These are phyloP conservation scores for Triangularia verruculosa DNA, from an alignment of 2,329 filamentous ascomycete genomes.

Conservation along the genomic window DNA sequence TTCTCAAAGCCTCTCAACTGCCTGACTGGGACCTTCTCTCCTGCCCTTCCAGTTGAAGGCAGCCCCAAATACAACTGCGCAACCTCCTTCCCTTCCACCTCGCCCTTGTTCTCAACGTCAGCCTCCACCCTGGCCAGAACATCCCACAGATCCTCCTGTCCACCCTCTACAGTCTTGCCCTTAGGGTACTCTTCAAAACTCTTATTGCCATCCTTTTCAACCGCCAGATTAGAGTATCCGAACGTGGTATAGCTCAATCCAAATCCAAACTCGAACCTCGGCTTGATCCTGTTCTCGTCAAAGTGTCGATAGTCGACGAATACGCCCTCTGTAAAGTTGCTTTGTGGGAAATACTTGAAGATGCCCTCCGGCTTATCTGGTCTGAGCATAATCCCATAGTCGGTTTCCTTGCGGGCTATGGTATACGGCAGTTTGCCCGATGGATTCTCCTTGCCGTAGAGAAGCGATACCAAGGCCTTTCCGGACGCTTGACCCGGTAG, in stretches of 20 bases:
- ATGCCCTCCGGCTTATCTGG: slow-evolving; percentile 46
- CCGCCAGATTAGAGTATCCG: slow-evolving; percentile 41
- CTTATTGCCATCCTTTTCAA: slow-evolving; percentile 32
- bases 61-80: slow-evolving; percentile 48
- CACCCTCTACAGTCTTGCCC: slow-evolving; percentile 42
- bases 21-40: slow-evolving; percentile 43
- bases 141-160: slow-evolving; percentile 48
- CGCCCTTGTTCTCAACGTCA: slow-evolving; percentile 43
- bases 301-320: slow-evolving; percentile 56
- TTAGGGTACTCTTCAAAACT: slow-evolving; percentile 38
- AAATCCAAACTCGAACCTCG: slow-evolving; percentile 55
- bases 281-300: slow-evolving; percentile 45
- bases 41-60: slow-evolving; percentile 30
- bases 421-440: slow-evolving; percentile 62
- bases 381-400: slow-evolving; percentile 49
- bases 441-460: slow-evolving; percentile 56
- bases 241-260: slow-evolving; percentile 57
- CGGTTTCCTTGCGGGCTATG: slow-evolving; percentile 52
- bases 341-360: slow-evolving; percentile 51
- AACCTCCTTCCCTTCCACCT: slow-evolving; percentile 44
- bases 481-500: slow-evolving; percentile 64
- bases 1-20: slow-evolving; percentile 69
- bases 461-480: slow-evolving; percentile 49
- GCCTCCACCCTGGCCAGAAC: slow-evolving; percentile 39
- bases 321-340: slow-evolving; percentile 50